Percentiles rank a stretch among this genome's conserved stretches.
Conservation (phyloP, 805 yeast genomes). For the Candida oleophila region DNA sequence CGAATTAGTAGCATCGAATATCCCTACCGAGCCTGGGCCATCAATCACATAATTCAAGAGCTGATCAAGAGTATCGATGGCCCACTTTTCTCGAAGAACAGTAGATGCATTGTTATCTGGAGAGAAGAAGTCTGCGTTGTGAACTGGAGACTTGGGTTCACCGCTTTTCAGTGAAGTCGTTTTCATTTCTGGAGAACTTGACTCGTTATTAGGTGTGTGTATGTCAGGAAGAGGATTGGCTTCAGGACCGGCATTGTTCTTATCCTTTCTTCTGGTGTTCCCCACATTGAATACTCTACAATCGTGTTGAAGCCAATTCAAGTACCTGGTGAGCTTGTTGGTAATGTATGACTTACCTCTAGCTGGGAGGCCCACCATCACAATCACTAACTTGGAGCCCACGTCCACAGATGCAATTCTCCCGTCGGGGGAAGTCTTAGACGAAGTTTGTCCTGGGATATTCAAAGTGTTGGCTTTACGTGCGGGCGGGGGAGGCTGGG, state of each 20-base stretch:
- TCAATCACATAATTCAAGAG: slow-evolving; percentile 75
- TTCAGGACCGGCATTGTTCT: slow-evolving; percentile 65
- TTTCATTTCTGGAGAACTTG: slow-evolving; percentile 4
- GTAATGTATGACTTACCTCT: slow-evolving; percentile 93
- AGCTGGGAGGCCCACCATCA: slow-evolving; percentile 96
- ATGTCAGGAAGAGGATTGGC: slow-evolving; percentile 52
- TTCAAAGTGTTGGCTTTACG: slow-evolving; percentile 81
- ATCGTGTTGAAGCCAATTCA: slow-evolving; percentile 93
- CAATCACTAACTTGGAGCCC: slow-evolving; percentile 82
- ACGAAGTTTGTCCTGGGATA: slow-evolving; percentile 87
- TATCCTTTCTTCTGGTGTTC: slow-evolving; percentile 80
- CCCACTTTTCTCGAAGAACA: slow-evolving; percentile 87
- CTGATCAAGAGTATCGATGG: slow-evolving; percentile 87
- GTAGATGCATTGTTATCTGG: slow-evolving; percentile 71
- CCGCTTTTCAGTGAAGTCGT: no score
- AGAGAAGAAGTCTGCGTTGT: slow-evolving; percentile 81
- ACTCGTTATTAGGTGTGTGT: slow-evolving; percentile 33
- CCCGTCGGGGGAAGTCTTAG: slow-evolving; percentile 77
- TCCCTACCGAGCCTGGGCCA: slow-evolving; percentile 89
- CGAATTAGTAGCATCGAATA: slow-evolving; percentile 82
- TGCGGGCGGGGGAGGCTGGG: slow-evolving; percentile 37
- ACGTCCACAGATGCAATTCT: slow-evolving; percentile 62
- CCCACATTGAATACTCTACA: slow-evolving; percentile 94
- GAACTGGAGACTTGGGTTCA: slow-evolving; percentile 33
- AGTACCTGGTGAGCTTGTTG: slow-evolving; percentile 82